phyloP scores from a whole-genome alignment of 148 eudicot genomes.

The Rhododendron mucronatum region DNA sequence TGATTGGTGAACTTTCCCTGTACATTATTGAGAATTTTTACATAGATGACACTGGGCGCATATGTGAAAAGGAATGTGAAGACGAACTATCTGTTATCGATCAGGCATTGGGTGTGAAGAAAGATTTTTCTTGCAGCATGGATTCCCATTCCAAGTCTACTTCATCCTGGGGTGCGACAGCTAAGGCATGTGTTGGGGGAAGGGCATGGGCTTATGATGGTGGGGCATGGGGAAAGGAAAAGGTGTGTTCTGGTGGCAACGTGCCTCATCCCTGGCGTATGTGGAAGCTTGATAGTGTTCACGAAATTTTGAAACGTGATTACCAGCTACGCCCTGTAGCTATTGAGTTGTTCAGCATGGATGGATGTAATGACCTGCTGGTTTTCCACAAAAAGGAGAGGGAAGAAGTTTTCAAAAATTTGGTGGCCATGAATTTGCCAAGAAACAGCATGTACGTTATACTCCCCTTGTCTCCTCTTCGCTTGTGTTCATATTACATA shows the following conservation, averaged over 20 bases:
- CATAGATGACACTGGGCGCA: conserved; percentile 82
- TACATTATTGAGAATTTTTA: conserved; percentile 92
- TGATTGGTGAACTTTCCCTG: conserved; percentile 87
- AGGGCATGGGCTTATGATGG: conserved; percentile 99
- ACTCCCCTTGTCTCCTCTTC: conserved; percentile 6
- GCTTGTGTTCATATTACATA: neutral
- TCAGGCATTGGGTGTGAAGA: conserved; percentile 95
- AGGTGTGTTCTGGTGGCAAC: conserved; percentile 64
- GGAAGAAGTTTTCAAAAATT: conserved; percentile 92
- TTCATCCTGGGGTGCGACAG: conserved; percentile 69
- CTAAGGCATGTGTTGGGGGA: conserved; percentile 62
- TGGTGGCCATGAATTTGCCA: conserved; percentile 95
- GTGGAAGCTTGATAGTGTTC: conserved; percentile 99
- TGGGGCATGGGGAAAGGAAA: conserved; percentile 99
- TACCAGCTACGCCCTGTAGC: conserved; percentile 99
- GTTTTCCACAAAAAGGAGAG: conserved; percentile 99
- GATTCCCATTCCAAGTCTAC: conserved; percentile 86
- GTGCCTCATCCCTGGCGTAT: conserved; percentile 89
- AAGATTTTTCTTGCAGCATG: conserved; percentile 61
- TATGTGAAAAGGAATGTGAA: conserved; percentile 90
- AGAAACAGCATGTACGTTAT: conserved; percentile 93
- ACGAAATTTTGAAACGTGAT: conserved; percentile 96
- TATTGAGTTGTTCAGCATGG: conserved; percentile 97
- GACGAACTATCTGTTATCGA: conserved; percentile 91
- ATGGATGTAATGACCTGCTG: conserved; percentile 95